Evolutionary conservation across 2,329 filamentous ascomycete genomes (phyloP).

Genomic region (Emergomyces orientalis): DNA sequence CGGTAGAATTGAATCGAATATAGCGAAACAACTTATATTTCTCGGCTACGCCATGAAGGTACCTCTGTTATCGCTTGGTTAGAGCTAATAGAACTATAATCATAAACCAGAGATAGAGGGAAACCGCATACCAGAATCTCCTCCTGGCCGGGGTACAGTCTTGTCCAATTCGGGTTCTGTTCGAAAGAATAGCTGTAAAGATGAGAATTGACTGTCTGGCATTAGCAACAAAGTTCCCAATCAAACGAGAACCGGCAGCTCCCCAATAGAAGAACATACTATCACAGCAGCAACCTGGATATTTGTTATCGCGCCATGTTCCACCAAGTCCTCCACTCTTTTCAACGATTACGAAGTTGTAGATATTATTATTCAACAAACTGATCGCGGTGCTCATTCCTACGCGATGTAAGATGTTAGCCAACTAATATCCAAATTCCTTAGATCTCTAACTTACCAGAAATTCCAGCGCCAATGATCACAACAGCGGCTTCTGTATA

Average conservation of each 20-base stretch:
- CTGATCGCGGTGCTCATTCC: slow-evolving; percentile 51
- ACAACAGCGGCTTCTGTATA: slow-evolving; percentile 46
- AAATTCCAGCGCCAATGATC: slow-evolving; percentile 49
- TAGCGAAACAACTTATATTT: slow-evolving; percentile 48
- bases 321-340: slow-evolving; percentile 47
- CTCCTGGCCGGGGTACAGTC: slow-evolving; percentile 51
- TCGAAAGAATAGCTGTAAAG: slow-evolving; percentile 55
- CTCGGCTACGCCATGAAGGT: slow-evolving; percentile 45
- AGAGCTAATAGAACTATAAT: neutral
- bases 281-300: slow-evolving; percentile 49
- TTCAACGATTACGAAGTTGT: slow-evolving; percentile 49
- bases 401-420: slow-evolving; percentile 9
- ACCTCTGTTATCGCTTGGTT: slow-evolving; percentile 28
- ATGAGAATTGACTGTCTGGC: slow-evolving; percentile 40
- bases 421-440: neutral
- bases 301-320: slow-evolving; percentile 49
- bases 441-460: slow-evolving; percentile 28
- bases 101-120: neutral
- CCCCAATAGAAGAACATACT: slow-evolving; percentile 21
- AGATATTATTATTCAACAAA: slow-evolving; percentile 41
- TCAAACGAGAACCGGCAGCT: neutral
- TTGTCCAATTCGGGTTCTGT: slow-evolving; percentile 49
- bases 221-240: slow-evolving; percentile 15
- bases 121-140: slow-evolving; percentile 42
- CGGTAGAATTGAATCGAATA: slow-evolving; percentile 49